Evolutionary conservation across 495 filamentous ascomycete species (phyloP), one percentile per base, ranked within the genome.

Genomic region (Hypoxylon cercidicola): DNA sequence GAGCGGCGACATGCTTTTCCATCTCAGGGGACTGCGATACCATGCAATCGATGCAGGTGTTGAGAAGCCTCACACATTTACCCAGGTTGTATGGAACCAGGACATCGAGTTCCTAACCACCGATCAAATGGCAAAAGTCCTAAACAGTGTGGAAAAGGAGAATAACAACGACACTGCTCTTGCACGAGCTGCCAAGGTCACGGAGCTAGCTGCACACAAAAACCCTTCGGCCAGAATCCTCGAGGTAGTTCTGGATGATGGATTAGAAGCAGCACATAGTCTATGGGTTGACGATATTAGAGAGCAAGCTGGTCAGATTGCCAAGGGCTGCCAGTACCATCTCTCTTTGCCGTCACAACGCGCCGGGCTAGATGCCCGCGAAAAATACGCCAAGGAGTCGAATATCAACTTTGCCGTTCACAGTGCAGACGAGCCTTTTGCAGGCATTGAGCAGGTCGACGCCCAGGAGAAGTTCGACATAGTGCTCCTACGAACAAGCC

Each of bases 221-320:
- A 72, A 78, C 28, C 75, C 80, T 0, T 44, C 62, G 3, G 60
- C 77, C 1, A 78, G 71, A 41, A 74, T 82, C 43, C 64, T 86
- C 4, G 83, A 85, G 19, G 5, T 32, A 12, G 25, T 15, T 15
- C 25, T 32, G 1, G 13, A 48, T 15, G 45, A 48, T 48, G n/a
- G 45, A 0, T 25, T 25, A 16, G 25, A 30, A 15, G 13, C 11
- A 32, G n/a, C 20, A 3, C 8, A 28, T 5, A 48, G 45, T 15
- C 13, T 48, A 8, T 48, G 45, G 45, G 15, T 48, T 4, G 45
- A 48, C n/a, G 15, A 6, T 3, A 5, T 48, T 12, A 30, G 25
- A 15, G 45, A 18, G 13, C 45, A 30, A 18, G 45, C 45, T 6
- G 45, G 45, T 28, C 45, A 30, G 15, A 21, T 48, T 3, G 45